Evolutionary conservation across 345 rosid genomes (phyloP), one percentile per base, ranked within the genome.

Genomic region (Gossypium australe): DNA sequence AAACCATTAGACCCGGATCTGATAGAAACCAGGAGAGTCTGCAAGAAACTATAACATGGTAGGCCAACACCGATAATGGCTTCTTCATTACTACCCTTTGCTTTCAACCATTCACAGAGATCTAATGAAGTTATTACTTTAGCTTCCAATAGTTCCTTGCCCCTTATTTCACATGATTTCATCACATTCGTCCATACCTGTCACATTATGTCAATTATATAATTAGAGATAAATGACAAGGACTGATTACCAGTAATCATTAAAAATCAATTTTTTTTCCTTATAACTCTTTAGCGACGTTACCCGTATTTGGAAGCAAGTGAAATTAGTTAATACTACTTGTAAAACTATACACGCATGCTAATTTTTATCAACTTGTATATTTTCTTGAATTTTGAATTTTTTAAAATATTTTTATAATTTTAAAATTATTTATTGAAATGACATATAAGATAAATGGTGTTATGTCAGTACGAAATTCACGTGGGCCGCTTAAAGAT

Each of bases 171-270:
- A 77, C 85, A 84, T 61, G 86, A 76, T 55, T 76, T 85, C 88
- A 89, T 85, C 78, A 89, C 76, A 59, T 77, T 57, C 70, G 81
- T 87, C 92, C 91, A 92, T 24, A 92, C 78, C 92, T 92, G 80
- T 69, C 9, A 38, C 20, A 60, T 53, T 43, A 70, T 43, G 4
- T 58, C 13, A 8, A 11, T 17, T 41, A 20, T 52, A 17, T 52
- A 52, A 52, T 58, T 22, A 71, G 25, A 55, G 48, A 56, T 49
- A 49, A 22, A 24, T 14, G 55, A 13, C 17, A n/a, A 8, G 51
- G 44, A 29, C 11, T 27, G 4, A 11, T 58, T 11, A 58, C 34
- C 16, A 27, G 64, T 25, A 25, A 60, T 27, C 38, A 47, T 47
- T 47, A 61, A 61, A 27, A 25, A 6, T 45, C 49, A 45, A 9